Evolutionary conservation across 176 grass and related monocot genomes (phyloP), one percentile per base, ranked within the genome.

Genomic region (Microstegium vimineum): DNA sequence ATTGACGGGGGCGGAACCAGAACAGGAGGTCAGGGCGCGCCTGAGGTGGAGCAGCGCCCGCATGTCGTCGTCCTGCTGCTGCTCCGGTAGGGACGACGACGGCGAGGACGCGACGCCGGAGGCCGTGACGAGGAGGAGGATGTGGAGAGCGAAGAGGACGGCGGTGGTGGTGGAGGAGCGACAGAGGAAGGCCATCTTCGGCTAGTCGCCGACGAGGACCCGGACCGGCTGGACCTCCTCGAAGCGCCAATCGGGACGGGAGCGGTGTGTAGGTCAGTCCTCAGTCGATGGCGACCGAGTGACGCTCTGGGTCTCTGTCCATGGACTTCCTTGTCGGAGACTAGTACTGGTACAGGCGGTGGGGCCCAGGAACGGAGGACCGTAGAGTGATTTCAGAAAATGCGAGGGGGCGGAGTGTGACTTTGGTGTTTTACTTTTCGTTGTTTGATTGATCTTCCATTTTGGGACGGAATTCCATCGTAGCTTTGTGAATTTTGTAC

Each of bases 1-100:
- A 10, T 83, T 74, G 54, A 75, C 22, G 52, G 46, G 2, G 43
- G 71, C 49, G 5, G 49, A 9, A 4, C 23, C 69, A 30, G 79
- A 59, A 49, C 33, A 63, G 37, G 84, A 83, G 20, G 69, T 30
- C 81, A 97, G 78, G 8, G 37, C 84, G 79, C 47, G 81, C 84
- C 84, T 94, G 84, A 97, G 86, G 65, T 75, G 57, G 26, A 94
- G 82, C 10, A 97, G 87, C 12, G 85, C 85, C 36, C 37, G 17
- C 74, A 37, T 83, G 16, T 97, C 91, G n/a, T n/a, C n/a, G 17
- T 35, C 94, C 16, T 30, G 27, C 14, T 77, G 75, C 43, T 59
- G 10, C 56, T 59, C 56, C n/a, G n/a, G n/a, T 9, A 5, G 56
- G n/a, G 56, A 26, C 11, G n/a, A n/a, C n/a, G 32, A 5, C 11